A percentile compares a stretch with the other conserved stretches of the same genome.
These are phyloP conservation scores for Colletotrichum spaethianum DNA, from an alignment of 2,329 filamentous ascomycete species.

Conservation along the genomic window DNA sequence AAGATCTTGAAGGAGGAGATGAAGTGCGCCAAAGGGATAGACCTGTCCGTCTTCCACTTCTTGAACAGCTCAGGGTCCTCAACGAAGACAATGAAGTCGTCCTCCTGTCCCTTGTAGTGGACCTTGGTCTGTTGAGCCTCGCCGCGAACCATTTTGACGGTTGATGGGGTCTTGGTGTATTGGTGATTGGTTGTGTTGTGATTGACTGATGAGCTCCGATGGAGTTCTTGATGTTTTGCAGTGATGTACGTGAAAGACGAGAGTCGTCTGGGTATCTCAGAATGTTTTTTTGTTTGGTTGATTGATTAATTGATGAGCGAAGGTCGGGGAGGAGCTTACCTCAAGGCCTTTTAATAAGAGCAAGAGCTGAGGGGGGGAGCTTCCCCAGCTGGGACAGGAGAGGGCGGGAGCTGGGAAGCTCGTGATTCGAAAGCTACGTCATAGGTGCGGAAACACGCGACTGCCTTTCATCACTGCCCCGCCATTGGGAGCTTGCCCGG, in stretches of 20 bases:
- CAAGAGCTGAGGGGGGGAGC: conserved; percentile 26
- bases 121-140: conserved; percentile 81
- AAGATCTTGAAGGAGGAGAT: conserved; percentile 92
- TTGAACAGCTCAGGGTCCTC: conserved; percentile 75
- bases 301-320: conserved; percentile 25
- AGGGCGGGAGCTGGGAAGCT: conserved; percentile 36
- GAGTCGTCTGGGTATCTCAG: conserved; percentile 30
- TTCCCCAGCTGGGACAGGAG: conserved; percentile 22
- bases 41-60: conserved; percentile 87
- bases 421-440: conserved; percentile 42
- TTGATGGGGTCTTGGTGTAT: conserved; percentile 37
- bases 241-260: conserved; percentile 19
- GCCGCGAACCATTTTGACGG: conserved; percentile 76
- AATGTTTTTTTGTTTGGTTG: background rate
- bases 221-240: conserved; percentile 35
- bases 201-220: conserved; percentile 33
- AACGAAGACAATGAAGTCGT: conserved; percentile 73
- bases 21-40: conserved; percentile 85
- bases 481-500: conserved; percentile 39
- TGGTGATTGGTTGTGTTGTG: conserved; percentile 26
- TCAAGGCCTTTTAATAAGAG: conserved; percentile 27
- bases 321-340: background rate
- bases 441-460: conserved; percentile 42
- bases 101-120: conserved; percentile 82
- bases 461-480: conserved; percentile 41